Evolutionary conservation across 768 basidiomycete genomes (phyloP), one percentile per base, ranked within the genome.

Genomic region (Leccinum longicurvipes): DNA sequence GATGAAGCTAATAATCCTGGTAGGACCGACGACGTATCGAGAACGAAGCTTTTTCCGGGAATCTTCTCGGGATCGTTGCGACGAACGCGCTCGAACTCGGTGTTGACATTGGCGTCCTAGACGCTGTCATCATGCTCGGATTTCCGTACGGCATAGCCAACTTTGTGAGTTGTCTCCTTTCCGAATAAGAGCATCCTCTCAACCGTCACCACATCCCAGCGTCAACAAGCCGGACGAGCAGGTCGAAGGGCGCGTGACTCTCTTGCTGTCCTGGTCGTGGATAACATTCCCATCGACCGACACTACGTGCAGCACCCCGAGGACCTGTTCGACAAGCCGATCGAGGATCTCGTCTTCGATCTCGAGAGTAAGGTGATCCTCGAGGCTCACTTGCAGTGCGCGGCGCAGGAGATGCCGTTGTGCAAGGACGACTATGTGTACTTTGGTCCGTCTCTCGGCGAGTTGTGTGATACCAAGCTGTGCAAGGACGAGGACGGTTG

Each of bases 81-180:
- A 96, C 93, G 0, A 95, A 93, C 63, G 93, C 93, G 0, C 79
- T 95, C 12, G 93, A 96, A 69, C 82, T 95, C 7, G 92, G 92
- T 14, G 87, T 93, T n/a, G 91, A 94, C 63, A 93, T 94, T 32
- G 92, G 91, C 15, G 82, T 80, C n/a, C 70, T 94, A 50, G 93
- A 95, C 65, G 90, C 88, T 7, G 93, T 95, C 41, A 82, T 96
- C 53, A 90, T 93, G 81, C 80, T 93, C 27, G 91, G 91, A 1
- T 93, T 95, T 67, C 93, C 93, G 0, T 77, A 82, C 52, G 82
- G 80, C 41, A 73, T 94, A 32, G 87, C 93, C 0, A 93, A 90
- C 61, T 88, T 93, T 55, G 91, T 93, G 55, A 63, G 82, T 72
- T 29, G 11, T 54, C 34, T 14, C 12, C 3, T 10, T 3, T n/a